Base-by-base conservation (phyloP, 1,284 basidiomycete species). In the Ustilago tritici region DNA sequence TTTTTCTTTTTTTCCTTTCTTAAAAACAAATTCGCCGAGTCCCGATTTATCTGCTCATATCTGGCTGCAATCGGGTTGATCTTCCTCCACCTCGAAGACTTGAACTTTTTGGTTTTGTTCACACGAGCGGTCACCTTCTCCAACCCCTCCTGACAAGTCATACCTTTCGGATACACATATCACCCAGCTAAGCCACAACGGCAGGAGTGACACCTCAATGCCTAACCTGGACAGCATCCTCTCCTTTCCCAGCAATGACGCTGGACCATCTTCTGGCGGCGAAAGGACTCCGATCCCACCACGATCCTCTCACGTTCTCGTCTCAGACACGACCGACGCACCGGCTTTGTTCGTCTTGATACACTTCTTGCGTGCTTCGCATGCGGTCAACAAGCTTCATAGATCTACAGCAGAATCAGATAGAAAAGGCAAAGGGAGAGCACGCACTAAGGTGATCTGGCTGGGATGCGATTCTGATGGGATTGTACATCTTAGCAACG, bases 301-400 rank as follows among this genome's bases (percentile, higher is more conserved):
- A n/a, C 28, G 49, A 19, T 76, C 78, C 28, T 70, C 79, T 4
- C 70, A 76, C 23, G 62, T 78, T 40, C 59, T 78, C 54, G 73
- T 81, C 32, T 78, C 79, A 2, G 79, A 81, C 55, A 81, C 79
- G 4, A 65, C 70, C 65, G 76, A 78, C 50, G 65, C 75, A 11
- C 76, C 79, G 3, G 79, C 73, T 17, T 40, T 72, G 14, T 78
- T 81, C 31, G 72, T 81, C 2, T 62, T 78, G 14, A 58, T 61
- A 15, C 70, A 78, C 55, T 78, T 81, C 41, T 60, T 75, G 11
- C 57, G 71, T 38, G 73, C 76, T 11, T 52, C 65, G 2, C 65
- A 74, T 50, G 59, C 62, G 2, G 10, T 58, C 19, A 70, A 72
- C 61, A 73, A 41, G 55, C 36, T 46, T n/a, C 49, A 34, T 15